A percentile compares a stretch with the other conserved stretches of the same genome.
Evolutionary conservation across 345 rosid genomes (phyloP).

Genomic region (Citrus inodora): DNA sequence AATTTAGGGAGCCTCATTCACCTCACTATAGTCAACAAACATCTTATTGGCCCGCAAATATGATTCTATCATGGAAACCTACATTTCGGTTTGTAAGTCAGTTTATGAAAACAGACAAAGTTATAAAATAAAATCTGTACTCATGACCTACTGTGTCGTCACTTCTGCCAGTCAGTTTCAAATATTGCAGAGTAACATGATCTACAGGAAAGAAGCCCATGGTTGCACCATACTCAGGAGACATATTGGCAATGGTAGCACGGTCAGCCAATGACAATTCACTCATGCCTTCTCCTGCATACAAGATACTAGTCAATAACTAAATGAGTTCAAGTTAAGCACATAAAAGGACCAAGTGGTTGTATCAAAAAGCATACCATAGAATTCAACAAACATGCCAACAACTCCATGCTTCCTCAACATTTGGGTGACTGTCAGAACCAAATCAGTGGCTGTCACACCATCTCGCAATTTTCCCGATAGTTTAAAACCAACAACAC

Average conservation of each 20-base stretch:
- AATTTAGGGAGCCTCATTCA: constrained; percentile 11
- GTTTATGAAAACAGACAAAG: not conserved
- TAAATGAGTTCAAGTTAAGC: constrained; percentile 6
- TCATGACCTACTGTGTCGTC: constrained; percentile 54
- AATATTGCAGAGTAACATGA: constrained; percentile 85
- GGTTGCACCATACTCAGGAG: constrained; percentile 97
- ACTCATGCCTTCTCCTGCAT: constrained; percentile 82
- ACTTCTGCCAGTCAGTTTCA: constrained; percentile 80
- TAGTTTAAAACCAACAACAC: constrained; percentile 92
- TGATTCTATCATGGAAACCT: constrained; percentile 81
- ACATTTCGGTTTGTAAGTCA: constrained; percentile 23
- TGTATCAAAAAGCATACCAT: constrained; percentile 34
- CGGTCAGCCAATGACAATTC: constrained; percentile 91
- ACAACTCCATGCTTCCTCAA: constrained; percentile 96
- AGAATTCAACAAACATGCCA: constrained; percentile 92
- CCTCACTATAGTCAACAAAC: constrained; percentile 95
- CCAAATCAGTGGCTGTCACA: constrained; percentile 93
- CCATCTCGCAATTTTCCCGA: constrained; percentile 75
- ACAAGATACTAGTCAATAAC: constrained; percentile 5
- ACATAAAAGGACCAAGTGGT: not conserved
- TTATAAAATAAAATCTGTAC: not conserved
- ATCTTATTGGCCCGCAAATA: constrained; percentile 82
- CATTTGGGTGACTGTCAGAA: constrained; percentile 90
- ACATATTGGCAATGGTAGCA: constrained; percentile 97
- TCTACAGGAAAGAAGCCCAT: constrained; percentile 99